These are phyloP conservation scores for Friedmanniomyces endolithicus DNA, from an alignment of 495 filamentous ascomycete genomes.

Conservation along the genomic window DNA sequence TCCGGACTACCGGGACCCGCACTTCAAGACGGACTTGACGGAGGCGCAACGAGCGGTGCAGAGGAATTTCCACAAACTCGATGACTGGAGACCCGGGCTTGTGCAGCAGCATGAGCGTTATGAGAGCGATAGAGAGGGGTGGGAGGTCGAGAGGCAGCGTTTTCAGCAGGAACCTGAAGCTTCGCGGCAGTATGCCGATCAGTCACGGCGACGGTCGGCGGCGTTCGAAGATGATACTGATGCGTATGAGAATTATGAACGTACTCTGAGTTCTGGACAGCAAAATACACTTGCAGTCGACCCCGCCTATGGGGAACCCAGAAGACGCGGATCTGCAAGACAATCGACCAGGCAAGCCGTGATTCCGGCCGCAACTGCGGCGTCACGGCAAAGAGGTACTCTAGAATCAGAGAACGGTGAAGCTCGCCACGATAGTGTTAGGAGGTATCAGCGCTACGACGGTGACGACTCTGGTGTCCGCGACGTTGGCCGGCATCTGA, in stretches of 20 bases:
- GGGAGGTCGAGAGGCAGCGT: constrained; percentile 21
- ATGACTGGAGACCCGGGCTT: constrained; percentile 54
- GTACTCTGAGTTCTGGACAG: constrained; percentile 50
- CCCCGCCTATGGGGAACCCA: constrained; percentile 61
- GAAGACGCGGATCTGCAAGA: constrained; percentile 49
- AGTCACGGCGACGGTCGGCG: constrained; percentile 16
- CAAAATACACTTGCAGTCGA: constrained; percentile 67
- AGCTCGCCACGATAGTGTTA: neutral
- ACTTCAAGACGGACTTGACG: constrained; percentile 37
- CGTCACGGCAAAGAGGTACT: constrained; percentile 40
- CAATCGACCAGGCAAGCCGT: constrained; percentile 44
- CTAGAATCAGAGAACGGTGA: constrained; percentile 14
- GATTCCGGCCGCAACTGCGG: constrained; percentile 42
- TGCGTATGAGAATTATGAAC: constrained; percentile 6
- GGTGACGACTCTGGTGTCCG: constrained; percentile 5
- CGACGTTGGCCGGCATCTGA: constrained; percentile 3
- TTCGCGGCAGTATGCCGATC: too few species aligned
- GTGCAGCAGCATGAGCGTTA: constrained; percentile 51
- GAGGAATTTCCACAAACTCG: constrained; percentile 44
- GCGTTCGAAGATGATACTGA: neutral
- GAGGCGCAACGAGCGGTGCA: constrained; percentile 43
- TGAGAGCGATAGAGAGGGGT: constrained; percentile 38
- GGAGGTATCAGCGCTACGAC: neutral
- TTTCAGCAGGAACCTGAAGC: constrained; percentile 2
- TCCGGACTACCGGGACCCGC: constrained; percentile 36